A percentile compares a stretch with the other conserved stretches of the same genome.
These are phyloP conservation scores for Herpetomonas tarakana DNA, from an alignment of 208 protist species.

Conservation along the genomic window DNA sequence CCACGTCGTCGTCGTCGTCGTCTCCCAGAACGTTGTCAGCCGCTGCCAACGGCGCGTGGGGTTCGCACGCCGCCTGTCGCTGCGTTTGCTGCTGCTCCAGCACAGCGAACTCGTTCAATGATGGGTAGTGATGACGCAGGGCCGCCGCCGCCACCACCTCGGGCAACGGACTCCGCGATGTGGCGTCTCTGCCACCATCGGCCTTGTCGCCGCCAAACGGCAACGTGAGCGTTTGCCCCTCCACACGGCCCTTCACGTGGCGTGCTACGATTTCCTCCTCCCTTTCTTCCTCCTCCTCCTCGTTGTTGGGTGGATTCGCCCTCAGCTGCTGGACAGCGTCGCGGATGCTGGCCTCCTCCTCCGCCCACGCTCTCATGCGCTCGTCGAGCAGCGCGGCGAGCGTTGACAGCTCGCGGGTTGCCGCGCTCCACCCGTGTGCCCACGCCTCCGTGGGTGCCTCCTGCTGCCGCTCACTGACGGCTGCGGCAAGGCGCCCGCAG, in stretches of 20 bases:
- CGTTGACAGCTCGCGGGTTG: neutral
- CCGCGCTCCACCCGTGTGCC: neutral
- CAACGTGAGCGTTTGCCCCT: too few species aligned
- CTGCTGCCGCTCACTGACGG: neutral
- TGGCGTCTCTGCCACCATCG: too few species aligned
- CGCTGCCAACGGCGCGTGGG: too few species aligned
- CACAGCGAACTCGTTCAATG: neutral
- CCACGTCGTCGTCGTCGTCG: neutral
- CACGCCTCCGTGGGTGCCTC: neutral
- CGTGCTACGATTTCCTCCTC: too few species aligned
- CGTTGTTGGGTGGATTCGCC: too few species aligned
- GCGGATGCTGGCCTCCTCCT: neutral
- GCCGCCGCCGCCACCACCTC: too few species aligned
- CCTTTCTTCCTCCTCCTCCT: too few species aligned
- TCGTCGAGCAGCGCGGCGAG: neutral
- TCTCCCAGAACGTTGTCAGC: neutral
- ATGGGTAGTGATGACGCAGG: too few species aligned
- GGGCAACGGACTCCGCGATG: too few species aligned
- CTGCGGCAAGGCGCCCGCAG: constrained; percentile 9
- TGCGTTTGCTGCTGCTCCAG: neutral
- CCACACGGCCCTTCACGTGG: too few species aligned
- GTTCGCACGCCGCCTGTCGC: too few species aligned
- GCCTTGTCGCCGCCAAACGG: too few species aligned
- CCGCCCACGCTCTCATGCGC: neutral
- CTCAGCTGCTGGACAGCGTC: neutral